These are phyloP conservation scores for Nemania sp. DNA, from an alignment of 2,329 filamentous ascomycete species.

Conservation along the genomic window DNA sequence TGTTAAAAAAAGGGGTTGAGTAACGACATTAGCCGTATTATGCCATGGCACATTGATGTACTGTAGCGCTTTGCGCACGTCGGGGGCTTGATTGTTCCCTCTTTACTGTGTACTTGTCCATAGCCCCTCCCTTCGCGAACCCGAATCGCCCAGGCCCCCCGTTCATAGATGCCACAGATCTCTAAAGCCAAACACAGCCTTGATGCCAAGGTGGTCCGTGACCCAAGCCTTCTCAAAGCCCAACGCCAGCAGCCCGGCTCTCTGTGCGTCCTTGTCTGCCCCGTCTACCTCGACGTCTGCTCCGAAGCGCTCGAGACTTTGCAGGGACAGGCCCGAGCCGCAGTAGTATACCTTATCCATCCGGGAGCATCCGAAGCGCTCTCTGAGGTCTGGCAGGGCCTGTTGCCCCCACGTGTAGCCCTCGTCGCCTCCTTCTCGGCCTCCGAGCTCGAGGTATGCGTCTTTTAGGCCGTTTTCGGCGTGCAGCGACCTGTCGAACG, in stretches of 20 bases:
- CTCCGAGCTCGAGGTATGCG: constrained; percentile 55
- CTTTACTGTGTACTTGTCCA: too few species aligned
- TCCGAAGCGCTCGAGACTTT: constrained; percentile 51
- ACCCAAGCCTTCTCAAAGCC: constrained; percentile 50
- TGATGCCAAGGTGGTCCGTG: constrained; percentile 54
- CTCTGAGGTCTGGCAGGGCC: constrained; percentile 44
- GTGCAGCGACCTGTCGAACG: constrained; percentile 53
- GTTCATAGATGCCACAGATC: too few species aligned
- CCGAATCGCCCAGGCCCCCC: too few species aligned
- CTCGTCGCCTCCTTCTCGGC: constrained; percentile 50
- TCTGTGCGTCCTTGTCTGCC: constrained; percentile 38
- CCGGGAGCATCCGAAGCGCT: constrained; percentile 51
- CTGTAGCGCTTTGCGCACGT: too few species aligned
- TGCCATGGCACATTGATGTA: too few species aligned
- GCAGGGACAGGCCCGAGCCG: constrained; percentile 31
- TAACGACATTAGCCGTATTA: too few species aligned
- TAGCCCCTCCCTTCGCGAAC: too few species aligned
- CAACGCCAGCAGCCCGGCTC: constrained; percentile 30
- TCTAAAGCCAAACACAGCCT: constrained; percentile 35
- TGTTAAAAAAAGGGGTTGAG: too few species aligned
- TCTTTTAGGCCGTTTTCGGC: constrained; percentile 52
- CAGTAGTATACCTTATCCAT: constrained; percentile 58
- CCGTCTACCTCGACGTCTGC: constrained; percentile 46
- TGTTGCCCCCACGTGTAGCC: constrained; percentile 63
- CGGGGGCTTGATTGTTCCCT: too few species aligned